Evolutionary conservation across 129 eudicot species (phyloP), one percentile per base, ranked within the genome.

Genomic region (Daucus carota): DNA sequence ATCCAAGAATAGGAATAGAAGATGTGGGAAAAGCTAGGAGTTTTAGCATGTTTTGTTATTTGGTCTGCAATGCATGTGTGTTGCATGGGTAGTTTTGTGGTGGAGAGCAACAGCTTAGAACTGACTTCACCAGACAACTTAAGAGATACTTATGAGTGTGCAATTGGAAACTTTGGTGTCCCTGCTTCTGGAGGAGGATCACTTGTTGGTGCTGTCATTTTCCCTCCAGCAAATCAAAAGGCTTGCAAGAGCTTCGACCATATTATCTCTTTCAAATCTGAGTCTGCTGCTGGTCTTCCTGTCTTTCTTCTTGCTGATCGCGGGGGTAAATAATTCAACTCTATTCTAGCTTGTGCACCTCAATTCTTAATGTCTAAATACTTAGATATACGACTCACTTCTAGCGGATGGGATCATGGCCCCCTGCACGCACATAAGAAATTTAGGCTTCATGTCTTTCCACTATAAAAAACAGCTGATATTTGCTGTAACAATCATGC

Each of bases 171-270:
- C 81, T 92, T 89, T 45, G 95, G 90, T 76, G 81, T 89, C 41
- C 95, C 97, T 41, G 79, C 78, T 68, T 91, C 82, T 81, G 97
- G 90, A 77, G 95, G 95, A 66, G 82, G n/a, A n/a, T n/a, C 90
- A 4, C 70, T 92, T 84, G 89, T 80, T 32, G 97, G 97, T 38
- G 36, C 77, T 18, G 95, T 91, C 13, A 31, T 80, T 44, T 91
- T 83, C 79, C 88, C 87, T 4, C 76, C 81, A 79, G 73, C 78
- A 8, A 84, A 91, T 79, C 82, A 75, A 13, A 77, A 78, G 46
- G 90, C 87, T 16, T 91, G 97, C 83, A 85, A 85, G 63, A 81
- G 47, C 42, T 89, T 91, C 77, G 22, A 44, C 15, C 81, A 75
- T 45, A 69, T 34, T 33, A 43, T 83, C 70, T 66, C 88, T 77